Base-by-base conservation (phyloP, 192 early-diverging fungal genomes). In the Coemansia sp. region DNA sequence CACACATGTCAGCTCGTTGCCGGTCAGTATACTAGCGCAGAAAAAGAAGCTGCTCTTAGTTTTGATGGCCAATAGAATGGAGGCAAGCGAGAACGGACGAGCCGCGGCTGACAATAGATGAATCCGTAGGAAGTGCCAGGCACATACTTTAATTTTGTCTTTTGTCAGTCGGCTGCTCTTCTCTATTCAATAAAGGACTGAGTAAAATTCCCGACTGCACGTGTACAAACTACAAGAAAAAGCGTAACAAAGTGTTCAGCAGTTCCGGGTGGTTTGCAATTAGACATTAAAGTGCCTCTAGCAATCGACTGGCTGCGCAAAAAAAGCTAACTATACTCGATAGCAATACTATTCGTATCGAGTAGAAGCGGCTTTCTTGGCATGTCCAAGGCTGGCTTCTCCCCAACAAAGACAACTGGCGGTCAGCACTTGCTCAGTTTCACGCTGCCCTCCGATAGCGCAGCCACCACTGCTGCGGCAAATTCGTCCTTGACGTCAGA, bases 401-500 rank as follows among this genome's bases (percentile, higher is more conserved):
- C 25, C 14, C 2, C 4, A n/a, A 13, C 26, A 60, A 33, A 62
- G 33, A 18, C 41, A 47, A 5, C 6, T 33, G 43, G 21, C 1
- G 18, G 5, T 53, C 31, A 59, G 12, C 59, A 13, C 33, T 65
- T 68, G 25, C 61, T 13, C 57, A 74, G 31, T 21, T 48, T 0
- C 7, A 74, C 68, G 1, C 58, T 62, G 43, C 69, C 77, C 14
- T 21, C 23, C 3, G 62, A 56, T n/a, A 80, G 65, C 3, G 77
- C 77, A 45, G 58, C 52, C 2, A 80, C 1, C 6, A 80, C 34
- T 8, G 72, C 77, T 59, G 62, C 50, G 33, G 74, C 55, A 45
- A 80, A 80, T 10, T 52, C 70, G 6, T 59, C 39, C 55, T 80
- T 80, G 58, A 62, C 63, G 6, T 68, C 66, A 0, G 68, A 65